phyloP scores from a whole-genome alignment of 1,284 basidiomycete species.

The Cutaneotrichosporon sp. region DNA sequence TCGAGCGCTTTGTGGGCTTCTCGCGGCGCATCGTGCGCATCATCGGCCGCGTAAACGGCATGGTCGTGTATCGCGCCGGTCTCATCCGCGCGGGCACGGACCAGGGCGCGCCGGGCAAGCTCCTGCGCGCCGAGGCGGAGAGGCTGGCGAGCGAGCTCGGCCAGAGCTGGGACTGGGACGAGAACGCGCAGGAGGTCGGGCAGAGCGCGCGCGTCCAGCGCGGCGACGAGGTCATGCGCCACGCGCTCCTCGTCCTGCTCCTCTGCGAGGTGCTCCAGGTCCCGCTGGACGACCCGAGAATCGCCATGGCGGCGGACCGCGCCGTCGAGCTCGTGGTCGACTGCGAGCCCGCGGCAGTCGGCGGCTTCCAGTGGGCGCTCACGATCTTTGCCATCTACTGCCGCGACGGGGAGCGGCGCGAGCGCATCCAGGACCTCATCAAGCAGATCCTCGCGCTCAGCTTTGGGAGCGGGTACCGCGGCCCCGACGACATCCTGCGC shows the following conservation, averaged over 20 bases:
- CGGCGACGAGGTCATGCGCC: constrained; percentile 26
- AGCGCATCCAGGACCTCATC: constrained; percentile 13
- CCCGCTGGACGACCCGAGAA: constrained; percentile 17
- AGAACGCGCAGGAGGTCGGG: constrained; percentile 17
- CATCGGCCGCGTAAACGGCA: constrained; percentile 21
- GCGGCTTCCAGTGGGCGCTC: constrained; percentile 25
- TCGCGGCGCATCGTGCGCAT: constrained; percentile 22
- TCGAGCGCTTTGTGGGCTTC: constrained; percentile 29
- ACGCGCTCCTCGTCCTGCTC: constrained; percentile 22
- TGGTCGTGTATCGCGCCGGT: constrained; percentile 20
- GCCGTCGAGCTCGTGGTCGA: constrained; percentile 26
- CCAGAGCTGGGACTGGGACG: constrained; percentile 19
- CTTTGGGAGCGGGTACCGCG: constrained; percentile 20
- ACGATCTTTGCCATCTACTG: constrained; percentile 27
- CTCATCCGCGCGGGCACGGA: constrained; percentile 17
- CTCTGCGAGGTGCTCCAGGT: constrained; percentile 26
- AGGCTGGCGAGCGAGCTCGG: constrained; percentile 13
- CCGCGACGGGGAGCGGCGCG: constrained; percentile 3
- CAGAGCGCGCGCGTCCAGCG: constrained; percentile 22
- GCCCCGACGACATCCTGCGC: constrained; percentile 20
- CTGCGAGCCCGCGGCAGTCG: constrained; percentile 17
- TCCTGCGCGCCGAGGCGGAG: constrained; percentile 18
- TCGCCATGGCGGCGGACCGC: constrained; percentile 8
- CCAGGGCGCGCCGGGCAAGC: constrained; percentile 4
- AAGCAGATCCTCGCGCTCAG: constrained; percentile 14